A percentile compares a stretch with the other conserved stretches of the same genome.
phyloP scores from a whole-genome alignment of 106 monocot genomes.

The Posidonia australis region DNA sequence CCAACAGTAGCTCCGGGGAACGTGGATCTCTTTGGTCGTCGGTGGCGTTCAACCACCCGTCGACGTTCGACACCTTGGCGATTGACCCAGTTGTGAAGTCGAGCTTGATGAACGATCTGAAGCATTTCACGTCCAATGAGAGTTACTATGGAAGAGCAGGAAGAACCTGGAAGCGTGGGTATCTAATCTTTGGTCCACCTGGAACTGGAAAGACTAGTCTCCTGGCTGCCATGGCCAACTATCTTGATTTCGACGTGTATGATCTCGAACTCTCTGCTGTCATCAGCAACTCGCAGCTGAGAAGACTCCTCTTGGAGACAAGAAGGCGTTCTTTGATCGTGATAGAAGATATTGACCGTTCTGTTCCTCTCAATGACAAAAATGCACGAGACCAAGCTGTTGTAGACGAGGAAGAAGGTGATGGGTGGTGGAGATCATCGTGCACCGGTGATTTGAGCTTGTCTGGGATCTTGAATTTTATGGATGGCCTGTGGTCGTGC shows the following conservation, averaged over 20 bases:
- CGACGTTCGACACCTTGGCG: conserved; percentile 53
- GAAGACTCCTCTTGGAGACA: conserved; percentile 18
- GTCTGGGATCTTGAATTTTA: conserved; percentile 14
- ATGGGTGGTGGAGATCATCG: no score
- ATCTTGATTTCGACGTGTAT: conserved; percentile 50
- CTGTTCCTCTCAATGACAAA: no score
- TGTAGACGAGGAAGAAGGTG: no score
- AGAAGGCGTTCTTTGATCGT: conserved; percentile 17
- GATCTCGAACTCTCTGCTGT: conserved; percentile 52
- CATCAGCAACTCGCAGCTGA: conserved; percentile 33
- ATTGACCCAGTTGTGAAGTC: conserved; percentile 25
- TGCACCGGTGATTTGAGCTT: no score
- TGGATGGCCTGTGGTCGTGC: conserved; percentile 20
- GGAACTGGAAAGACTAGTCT: conserved; percentile 62
- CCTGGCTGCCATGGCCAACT: conserved; percentile 52
- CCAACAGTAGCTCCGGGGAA: conserved; percentile 30
- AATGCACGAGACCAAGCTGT: no score
- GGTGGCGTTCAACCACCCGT: conserved; percentile 41
- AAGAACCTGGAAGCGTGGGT: conserved; percentile 28
- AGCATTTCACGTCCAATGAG: conserved; percentile 11
- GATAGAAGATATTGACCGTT: conserved; percentile 28
- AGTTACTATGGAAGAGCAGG: conserved; percentile 39
- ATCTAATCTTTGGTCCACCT: conserved; percentile 43
- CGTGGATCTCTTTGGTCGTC: conserved; percentile 28
- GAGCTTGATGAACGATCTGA: conserved; percentile 30